A percentile compares a stretch with the other conserved stretches of the same genome.
These are phyloP conservation scores for Eucalyptus tenuipes DNA, from an alignment of 345 rosid genomes.

Conservation along the genomic window DNA sequence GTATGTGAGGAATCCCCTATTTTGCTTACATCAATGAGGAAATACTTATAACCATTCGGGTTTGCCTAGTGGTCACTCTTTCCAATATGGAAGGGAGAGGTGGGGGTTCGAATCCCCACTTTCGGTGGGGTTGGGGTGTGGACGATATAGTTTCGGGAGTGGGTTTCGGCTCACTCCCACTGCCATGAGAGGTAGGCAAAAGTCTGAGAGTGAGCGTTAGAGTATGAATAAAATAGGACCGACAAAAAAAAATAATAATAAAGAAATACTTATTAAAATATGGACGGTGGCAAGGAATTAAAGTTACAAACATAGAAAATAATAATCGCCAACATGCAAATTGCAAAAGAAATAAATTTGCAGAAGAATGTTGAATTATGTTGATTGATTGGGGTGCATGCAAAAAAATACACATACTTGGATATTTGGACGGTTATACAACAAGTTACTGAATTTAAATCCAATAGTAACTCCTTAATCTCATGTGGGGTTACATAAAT, in stretches of 20 bases:
- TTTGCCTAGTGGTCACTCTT: too few relatives aligned
- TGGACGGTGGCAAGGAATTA: not conserved
- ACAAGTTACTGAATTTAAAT: not conserved
- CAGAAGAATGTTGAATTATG: not conserved
- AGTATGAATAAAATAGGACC: too few relatives aligned
- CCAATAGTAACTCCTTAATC: not conserved
- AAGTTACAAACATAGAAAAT: fast-evolving
- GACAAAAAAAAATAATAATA: too few relatives aligned
- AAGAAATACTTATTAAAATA: not conserved
- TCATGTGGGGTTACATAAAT: not conserved
- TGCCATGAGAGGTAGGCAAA: too few relatives aligned
- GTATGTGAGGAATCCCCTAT: not conserved
- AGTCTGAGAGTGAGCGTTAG: too few relatives aligned
- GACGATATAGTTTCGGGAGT: too few relatives aligned
- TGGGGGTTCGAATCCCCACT: too few relatives aligned
- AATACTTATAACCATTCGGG: too few relatives aligned
- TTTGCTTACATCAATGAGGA: not conserved
- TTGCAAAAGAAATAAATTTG: not conserved
- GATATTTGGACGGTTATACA: fast-evolving
- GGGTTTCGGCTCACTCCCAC: too few relatives aligned
- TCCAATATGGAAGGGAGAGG: too few relatives aligned
- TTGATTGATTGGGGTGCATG: not conserved
- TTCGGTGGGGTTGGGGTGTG: too few relatives aligned
- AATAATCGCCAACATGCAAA: not conserved
- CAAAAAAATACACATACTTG: not conserved